These are phyloP conservation scores for Coleophoma eucalyptorum DNA, from an alignment of 2,329 filamentous ascomycete genomes.

Conservation along the genomic window DNA sequence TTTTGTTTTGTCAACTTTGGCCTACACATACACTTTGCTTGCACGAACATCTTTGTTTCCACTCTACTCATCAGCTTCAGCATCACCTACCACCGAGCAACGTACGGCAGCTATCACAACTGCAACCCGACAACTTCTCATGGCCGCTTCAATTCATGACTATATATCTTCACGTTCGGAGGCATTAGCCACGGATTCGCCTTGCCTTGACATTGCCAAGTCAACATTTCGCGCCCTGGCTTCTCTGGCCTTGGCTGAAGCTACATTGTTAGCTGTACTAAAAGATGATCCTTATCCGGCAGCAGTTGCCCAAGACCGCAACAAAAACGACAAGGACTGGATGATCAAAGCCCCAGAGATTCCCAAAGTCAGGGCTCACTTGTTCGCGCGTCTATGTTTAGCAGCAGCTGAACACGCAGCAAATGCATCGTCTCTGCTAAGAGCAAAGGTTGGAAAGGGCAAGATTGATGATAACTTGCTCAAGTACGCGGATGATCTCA, in stretches of 20 bases:
- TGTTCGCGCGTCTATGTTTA: constrained; percentile 84
- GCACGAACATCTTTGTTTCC: constrained; percentile 70
- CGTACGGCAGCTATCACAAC: constrained; percentile 66
- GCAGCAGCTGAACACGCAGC: constrained; percentile 85
- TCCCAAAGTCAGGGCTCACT: constrained; percentile 80
- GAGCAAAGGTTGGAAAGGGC: constrained; percentile 33
- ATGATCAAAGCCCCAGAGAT: constrained; percentile 91
- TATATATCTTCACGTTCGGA: constrained; percentile 61
- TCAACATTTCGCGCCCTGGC: constrained; percentile 52
- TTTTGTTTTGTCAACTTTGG: constrained; percentile 75
- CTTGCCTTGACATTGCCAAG: constrained; percentile 50
- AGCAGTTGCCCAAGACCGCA: constrained; percentile 75
- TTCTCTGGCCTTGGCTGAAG: constrained; percentile 76
- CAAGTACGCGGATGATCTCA: constrained; percentile 72
- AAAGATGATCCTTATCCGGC: constrained; percentile 94
- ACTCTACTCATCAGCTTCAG: constrained; percentile 63
- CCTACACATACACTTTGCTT: constrained; percentile 67
- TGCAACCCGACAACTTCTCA: constrained; percentile 74
- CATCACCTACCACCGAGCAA: constrained; percentile 59
- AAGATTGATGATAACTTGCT: constrained; percentile 63
- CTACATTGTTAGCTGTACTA: constrained; percentile 81
- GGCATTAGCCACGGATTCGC: constrained; percentile 29
- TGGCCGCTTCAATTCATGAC: constrained; percentile 74
- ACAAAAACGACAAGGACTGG: constrained; percentile 85
- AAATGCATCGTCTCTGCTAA: constrained; percentile 56